These are phyloP conservation scores for Leptographium galeiforme DNA, from an alignment of 2,329 filamentous ascomycete species.

Conservation along the genomic window DNA sequence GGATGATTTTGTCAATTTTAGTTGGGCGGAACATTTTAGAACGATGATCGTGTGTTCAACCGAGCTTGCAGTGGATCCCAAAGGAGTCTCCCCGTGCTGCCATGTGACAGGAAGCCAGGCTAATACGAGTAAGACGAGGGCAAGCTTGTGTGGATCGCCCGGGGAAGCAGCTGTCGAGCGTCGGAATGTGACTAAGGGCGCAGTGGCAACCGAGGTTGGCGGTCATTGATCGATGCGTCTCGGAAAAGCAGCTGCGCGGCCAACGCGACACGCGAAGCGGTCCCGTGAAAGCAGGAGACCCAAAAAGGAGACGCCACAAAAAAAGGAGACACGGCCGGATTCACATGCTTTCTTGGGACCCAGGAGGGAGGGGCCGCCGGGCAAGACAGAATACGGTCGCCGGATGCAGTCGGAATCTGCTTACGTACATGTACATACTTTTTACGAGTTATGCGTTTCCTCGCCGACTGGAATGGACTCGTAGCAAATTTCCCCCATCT, in stretches of 20 bases:
- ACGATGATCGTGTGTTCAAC: too few relatives aligned
- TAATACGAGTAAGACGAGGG: neutral
- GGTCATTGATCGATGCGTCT: too few relatives aligned
- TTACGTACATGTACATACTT: neutral
- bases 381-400: neutral
- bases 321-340: too few relatives aligned
- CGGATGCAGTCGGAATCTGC: neutral
- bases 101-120: conserved; percentile 1
- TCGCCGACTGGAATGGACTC: neutral
- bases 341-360: too few relatives aligned
- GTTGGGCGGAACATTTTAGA: too few relatives aligned
- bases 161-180: neutral
- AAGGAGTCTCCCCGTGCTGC: neutral
- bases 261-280: too few relatives aligned
- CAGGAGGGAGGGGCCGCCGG: too few relatives aligned
- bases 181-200: neutral
- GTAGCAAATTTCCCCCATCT: neutral
- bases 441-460: neutral
- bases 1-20: too few relatives aligned
- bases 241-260: too few relatives aligned
- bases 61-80: neutral
- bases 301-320: too few relatives aligned
- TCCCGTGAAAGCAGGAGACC: too few relatives aligned
- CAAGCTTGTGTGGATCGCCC: neutral
- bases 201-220: neutral